Base-by-base conservation (phyloP, 495 filamentous ascomycete species). In the Hypoxylon trugodes region DNA sequence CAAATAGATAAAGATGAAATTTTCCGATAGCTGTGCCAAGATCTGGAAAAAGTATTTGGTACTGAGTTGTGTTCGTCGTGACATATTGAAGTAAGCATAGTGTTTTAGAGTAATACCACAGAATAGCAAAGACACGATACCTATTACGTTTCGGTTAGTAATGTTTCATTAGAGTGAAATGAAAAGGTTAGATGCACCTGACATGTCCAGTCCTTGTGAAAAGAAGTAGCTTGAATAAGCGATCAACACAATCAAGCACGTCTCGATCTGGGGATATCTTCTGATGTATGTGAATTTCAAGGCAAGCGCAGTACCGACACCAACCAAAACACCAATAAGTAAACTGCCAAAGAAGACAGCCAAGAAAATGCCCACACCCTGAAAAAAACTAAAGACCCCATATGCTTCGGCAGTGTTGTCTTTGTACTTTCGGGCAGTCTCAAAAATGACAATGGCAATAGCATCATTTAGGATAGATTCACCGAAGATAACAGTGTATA, bases 1-100 rank as follows among this genome's bases (percentile, higher is more conserved):
- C 1, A 98, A 85, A 71, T 98, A 98, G 74, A 98, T 98, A 79
- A 98, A 98, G 69, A 98, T 98, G 65, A 98, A 98, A 76, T 98
- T 98, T 78, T 98, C 95, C 0, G 93, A 95, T 32, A 98, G 79
- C 74, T 98, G 96, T 4, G 96, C 91, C 57, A 96, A 87, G 45
- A 97, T 88, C 75, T 95, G 90, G 79, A 98, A 98, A 21, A 97
- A 84, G 77, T 96, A 98, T 74, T 98, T 98, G 50, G 96, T 98
- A 13, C 95, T 97, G 67, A 98, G 85, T 71, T 98, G 95, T 16
- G 96, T 97, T 37, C 95, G 89, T 37, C 95, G 89, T 24, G 95
- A 98, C 95, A 98, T 98, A 78, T 98, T 98, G 80, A 97, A 97
- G 79, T 98, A 98, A 36, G 95, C 95, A 69, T 98, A 98, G 73